A percentile compares a stretch with the other conserved stretches of the same genome.
phyloP scores from a whole-genome alignment of 768 basidiomycete genomes.

The Pisolithus sp. region DNA sequence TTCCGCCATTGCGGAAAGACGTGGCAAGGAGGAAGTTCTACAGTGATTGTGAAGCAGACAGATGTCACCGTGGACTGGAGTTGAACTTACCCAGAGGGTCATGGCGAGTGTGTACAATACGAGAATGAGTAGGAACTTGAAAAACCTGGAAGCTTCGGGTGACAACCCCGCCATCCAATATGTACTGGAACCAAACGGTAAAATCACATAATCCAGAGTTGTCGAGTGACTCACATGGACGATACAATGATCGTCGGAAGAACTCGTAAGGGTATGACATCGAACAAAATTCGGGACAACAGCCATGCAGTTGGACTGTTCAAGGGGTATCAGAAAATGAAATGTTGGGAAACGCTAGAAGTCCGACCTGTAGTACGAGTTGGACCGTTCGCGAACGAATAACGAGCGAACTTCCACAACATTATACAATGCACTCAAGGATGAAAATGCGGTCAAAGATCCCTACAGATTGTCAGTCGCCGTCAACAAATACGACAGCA shows the following conservation, averaged over 20 bases:
- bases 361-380: constrained; percentile 72
- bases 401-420: constrained; percentile 77
- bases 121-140: constrained; percentile 91
- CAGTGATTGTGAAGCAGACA: background rate
- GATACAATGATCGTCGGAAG: constrained; percentile 85
- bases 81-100: constrained; percentile 69
- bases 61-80: background rate
- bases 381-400: constrained; percentile 86
- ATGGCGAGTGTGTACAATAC: constrained; percentile 79
- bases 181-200: constrained; percentile 39
- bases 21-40: constrained; percentile 90
- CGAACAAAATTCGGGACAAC: constrained; percentile 80
- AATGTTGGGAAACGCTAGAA: background rate
- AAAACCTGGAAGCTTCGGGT: constrained; percentile 72
- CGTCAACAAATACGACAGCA: background rate
- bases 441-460: constrained; percentile 85
- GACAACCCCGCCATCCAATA: constrained; percentile 96
- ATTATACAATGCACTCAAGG: constrained; percentile 85
- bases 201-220: background rate
- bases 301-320: constrained; percentile 84
- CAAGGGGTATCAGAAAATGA: background rate
- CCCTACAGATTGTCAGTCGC: constrained; percentile 43
- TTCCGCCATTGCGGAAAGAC: constrained; percentile 77
- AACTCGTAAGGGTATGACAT: constrained; percentile 82
- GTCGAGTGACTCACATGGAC: constrained; percentile 54